Conservation (phyloP, 2,329 filamentous ascomycete species). For the Pyricularia sp. region DNA sequence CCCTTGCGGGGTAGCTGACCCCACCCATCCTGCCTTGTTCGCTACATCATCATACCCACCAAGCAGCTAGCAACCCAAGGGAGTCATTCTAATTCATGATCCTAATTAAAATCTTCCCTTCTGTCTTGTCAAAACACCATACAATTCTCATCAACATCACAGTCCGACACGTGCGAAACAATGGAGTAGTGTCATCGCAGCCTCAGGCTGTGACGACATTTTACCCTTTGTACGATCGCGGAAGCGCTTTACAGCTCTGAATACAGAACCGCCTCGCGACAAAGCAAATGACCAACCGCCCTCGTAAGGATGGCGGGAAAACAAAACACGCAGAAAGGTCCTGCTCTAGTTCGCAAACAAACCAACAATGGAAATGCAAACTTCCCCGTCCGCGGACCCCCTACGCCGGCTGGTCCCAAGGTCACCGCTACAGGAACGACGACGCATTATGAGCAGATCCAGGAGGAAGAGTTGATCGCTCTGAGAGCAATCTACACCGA, state of each 20-base stretch:
- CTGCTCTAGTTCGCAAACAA: not conserved
- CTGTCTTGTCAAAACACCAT: not conserved
- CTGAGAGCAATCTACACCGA: constrained; percentile 81
- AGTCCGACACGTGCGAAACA: constrained; percentile 18
- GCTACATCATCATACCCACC: not conserved
- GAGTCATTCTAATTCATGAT: not conserved
- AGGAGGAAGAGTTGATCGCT: constrained; percentile 77
- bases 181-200: constrained; percentile 20
- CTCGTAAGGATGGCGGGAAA: constrained; percentile 37
- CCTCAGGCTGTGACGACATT: constrained; percentile 37
- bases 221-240: not conserved
- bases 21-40: not conserved
- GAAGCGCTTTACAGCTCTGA: not conserved
- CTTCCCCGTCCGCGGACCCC: constrained; percentile 31
- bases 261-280: not conserved
- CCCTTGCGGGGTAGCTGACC: not conserved
- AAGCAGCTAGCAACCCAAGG: not conserved
- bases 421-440: constrained; percentile 23
- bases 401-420: constrained; percentile 11
- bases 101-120: not conserved
- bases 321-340: constrained; percentile 20
- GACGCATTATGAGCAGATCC: constrained; percentile 65
- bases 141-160: not conserved
- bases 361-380: constrained; percentile 29
- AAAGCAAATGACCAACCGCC: constrained; percentile 5